Conservation (phyloP, 148 eudicot genomes). For the Talinum fruticosum region DNA sequence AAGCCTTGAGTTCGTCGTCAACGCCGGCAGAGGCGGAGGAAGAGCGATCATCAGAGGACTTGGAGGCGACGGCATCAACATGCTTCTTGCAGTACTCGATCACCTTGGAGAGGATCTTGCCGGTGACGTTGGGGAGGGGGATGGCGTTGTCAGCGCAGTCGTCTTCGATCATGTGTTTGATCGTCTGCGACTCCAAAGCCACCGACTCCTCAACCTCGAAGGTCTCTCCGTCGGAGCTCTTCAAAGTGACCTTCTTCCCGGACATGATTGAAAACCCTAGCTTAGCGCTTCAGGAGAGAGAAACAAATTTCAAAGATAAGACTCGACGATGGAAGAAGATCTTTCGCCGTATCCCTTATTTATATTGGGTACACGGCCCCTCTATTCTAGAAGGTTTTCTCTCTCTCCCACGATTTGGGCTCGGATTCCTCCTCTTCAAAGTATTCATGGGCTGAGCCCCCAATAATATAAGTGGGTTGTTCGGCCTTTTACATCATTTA, state of each 20-base stretch:
- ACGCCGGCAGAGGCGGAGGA: not conserved
- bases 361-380: not conserved
- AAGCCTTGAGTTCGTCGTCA: conserved; percentile 26
- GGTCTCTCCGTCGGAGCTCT: conserved; percentile 24
- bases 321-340: no score
- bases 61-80: conserved; percentile 13
- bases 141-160: conserved; percentile 26
- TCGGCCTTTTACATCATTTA: no score
- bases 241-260: conserved; percentile 26
- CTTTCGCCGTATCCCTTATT: no score
- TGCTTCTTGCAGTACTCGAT: conserved; percentile 42
- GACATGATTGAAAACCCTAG: not conserved
- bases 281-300: no score
- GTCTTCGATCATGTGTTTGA: conserved; percentile 32
- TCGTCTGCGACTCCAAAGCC: conserved; percentile 27
- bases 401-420: no score
- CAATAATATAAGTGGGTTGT: no score
- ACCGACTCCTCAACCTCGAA: conserved; percentile 30
- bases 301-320: no score
- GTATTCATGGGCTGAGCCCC: no score
- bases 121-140: conserved; percentile 37
- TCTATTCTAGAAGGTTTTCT: not conserved
- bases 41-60: conserved; percentile 25
- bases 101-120: conserved; percentile 30
- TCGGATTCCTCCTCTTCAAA: no score